These are phyloP conservation scores for Solanum chaucha DNA, from an alignment of 257 asterid genomes.

Conservation along the genomic window DNA sequence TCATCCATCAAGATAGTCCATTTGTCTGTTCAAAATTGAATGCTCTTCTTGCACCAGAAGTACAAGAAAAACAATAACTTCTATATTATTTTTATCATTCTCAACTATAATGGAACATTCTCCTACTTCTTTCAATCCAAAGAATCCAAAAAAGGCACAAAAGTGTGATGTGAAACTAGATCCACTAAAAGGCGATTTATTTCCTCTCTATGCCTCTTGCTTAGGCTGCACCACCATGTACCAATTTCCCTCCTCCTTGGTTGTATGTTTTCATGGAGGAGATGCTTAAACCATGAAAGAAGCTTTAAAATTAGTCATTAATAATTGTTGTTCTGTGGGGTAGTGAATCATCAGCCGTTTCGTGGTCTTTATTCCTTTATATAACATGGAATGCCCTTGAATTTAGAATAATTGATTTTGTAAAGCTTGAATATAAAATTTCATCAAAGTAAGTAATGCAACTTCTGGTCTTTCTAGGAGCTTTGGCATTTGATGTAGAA, in stretches of 20 bases:
- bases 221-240: background rate
- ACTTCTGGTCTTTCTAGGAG: conserved; percentile 45
- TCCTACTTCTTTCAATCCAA: background rate
- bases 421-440: background rate
- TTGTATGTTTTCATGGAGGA: background rate
- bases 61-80: background rate
- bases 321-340: background rate
- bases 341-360: background rate
- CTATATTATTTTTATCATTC: background rate
- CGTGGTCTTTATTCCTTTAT: background rate
- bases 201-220: background rate
- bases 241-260: background rate
- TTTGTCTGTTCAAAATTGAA: background rate
- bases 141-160: background rate
- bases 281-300: too few species aligned
- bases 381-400: background rate
- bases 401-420: background rate
- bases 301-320: background rate
- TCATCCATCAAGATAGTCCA: background rate
- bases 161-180: background rate
- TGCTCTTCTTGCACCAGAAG: background rate
- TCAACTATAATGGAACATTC: background rate
- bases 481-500: conserved; percentile 93
- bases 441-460: background rate
- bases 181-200: background rate